Base-by-base conservation (phyloP, 495 filamentous ascomycete species). In the Cryomyces antarcticus region DNA sequence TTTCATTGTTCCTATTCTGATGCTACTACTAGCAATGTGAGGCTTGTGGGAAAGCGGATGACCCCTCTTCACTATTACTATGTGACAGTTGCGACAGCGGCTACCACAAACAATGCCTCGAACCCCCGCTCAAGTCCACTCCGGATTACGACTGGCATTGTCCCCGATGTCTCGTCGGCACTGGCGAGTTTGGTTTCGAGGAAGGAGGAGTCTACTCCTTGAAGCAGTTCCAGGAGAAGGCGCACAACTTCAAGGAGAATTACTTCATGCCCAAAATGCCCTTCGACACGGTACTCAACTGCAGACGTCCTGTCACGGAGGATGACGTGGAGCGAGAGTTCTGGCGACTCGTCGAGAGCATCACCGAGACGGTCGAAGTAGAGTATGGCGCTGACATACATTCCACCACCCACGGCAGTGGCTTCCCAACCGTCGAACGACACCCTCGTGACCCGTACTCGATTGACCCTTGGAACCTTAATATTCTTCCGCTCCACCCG, bases 341-440 rank as follows among this genome's bases (percentile, higher is more conserved):
- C 61, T 99, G 89, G 89, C 73, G 83, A 47, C 65, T 96, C 24
- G 87, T 94, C 0, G 81, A 92, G 39, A 92, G 80, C 57, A 63
- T 93, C 38, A 86, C 88, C 43, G 89, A 96, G 57, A 93, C 84
- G 1, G 85, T 95, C 9, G 88, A 95, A 54, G 89, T 99, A 10
- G 89, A 99, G 58, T 99, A 99, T 55, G 89, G 89, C 31, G 89
- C 89, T 4, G 89, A 99, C 57, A 94, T 99, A 44, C 89, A 99
- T 57, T 95, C 88, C 11, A 96, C 89, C 1, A 99, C 89, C 0
- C 92, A 96, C 52, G 89, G 89, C 41, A 95, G 88, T 55, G 89
- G 89, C 6, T 99, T 99, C 56, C 89, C 89, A 0, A 99, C 92
- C 0, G 73, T 93, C 28, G 92, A 99, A 53, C 80, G 82, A 49